Percentiles rank a stretch among this genome's conserved stretches.
These are phyloP conservation scores for Auricularia sp. DNA, from an alignment of 768 basidiomycete species.

Conservation along the genomic window DNA sequence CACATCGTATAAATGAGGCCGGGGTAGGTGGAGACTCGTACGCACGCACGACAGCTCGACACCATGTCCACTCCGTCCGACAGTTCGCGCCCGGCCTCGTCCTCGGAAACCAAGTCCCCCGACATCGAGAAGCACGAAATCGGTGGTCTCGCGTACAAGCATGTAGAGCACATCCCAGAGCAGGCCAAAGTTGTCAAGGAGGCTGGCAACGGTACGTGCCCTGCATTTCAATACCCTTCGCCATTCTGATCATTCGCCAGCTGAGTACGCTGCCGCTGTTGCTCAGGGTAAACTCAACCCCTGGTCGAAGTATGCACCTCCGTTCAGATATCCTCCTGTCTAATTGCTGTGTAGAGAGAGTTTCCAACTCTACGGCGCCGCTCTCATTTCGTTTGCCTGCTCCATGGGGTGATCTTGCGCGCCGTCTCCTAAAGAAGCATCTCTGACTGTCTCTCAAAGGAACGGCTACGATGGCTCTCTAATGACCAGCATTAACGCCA, in stretches of 20 bases:
- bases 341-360: background rate
- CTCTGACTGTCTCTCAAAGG: background rate
- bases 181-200: background rate
- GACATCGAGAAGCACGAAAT: background rate
- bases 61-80: background rate
- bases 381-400: slow-evolving; percentile 16
- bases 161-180: background rate
- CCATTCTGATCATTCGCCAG: background rate
- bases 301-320: background rate
- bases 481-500: slow-evolving; percentile 6
- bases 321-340: background rate
- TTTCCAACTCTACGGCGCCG: background rate
- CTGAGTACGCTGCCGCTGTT: background rate
- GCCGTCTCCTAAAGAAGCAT: background rate
- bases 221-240: background rate
- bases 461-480: slow-evolving; percentile 8
- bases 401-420: background rate
- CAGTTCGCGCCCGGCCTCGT: background rate
- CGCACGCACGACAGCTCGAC: background rate
- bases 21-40: background rate
- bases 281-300: background rate
- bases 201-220: background rate
- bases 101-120: background rate
- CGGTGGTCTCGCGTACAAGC: background rate
- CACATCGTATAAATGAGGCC: background rate